These are phyloP conservation scores for Nakazawaea sp. DNA, from an alignment of 805 yeast species.

Conservation along the genomic window DNA sequence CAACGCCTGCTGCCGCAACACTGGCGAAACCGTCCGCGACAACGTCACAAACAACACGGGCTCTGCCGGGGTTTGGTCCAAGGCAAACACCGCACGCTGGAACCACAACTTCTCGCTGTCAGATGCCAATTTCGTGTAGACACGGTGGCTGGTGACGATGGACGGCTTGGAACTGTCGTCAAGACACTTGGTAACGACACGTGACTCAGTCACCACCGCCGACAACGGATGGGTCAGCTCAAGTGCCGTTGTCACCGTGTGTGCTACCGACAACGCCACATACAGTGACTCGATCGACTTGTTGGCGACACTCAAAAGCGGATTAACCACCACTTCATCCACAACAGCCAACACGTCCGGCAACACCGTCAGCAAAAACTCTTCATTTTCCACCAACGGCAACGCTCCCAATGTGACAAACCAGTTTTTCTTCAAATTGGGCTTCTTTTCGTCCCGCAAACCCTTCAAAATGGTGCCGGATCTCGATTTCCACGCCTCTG, in stretches of 20 bases:
- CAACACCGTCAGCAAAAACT: not conserved
- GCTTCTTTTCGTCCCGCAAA: conserved; percentile 24
- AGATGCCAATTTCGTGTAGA: conserved; percentile 41
- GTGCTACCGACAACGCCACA: conserved; percentile 31
- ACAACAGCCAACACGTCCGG: conserved; percentile 12
- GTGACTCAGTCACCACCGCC: conserved; percentile 39
- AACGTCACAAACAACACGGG: conserved; percentile 42
- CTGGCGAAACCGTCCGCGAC: conserved; percentile 31
- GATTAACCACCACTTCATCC: conserved; percentile 41
- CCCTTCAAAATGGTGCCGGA: not conserved
- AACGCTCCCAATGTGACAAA: conserved; percentile 37
- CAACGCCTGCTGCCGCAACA: conserved; percentile 28
- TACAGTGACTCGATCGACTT: conserved; percentile 49
- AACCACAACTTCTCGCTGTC: conserved; percentile 47
- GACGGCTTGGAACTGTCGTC: conserved; percentile 36
- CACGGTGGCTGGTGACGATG: conserved; percentile 37
- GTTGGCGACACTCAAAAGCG: conserved; percentile 45
- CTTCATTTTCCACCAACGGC: conserved; percentile 9
- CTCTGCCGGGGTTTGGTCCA: conserved; percentile 22
- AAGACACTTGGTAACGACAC: conserved; percentile 46
- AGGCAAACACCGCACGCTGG: conserved; percentile 14
- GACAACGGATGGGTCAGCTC: conserved; percentile 29
- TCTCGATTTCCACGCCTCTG: not conserved
- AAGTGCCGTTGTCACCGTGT: conserved; percentile 14
- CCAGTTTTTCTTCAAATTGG: conserved; percentile 65